phyloP scores from a whole-genome alignment of 768 basidiomycete species.

The Suillus subaureus region DNA sequence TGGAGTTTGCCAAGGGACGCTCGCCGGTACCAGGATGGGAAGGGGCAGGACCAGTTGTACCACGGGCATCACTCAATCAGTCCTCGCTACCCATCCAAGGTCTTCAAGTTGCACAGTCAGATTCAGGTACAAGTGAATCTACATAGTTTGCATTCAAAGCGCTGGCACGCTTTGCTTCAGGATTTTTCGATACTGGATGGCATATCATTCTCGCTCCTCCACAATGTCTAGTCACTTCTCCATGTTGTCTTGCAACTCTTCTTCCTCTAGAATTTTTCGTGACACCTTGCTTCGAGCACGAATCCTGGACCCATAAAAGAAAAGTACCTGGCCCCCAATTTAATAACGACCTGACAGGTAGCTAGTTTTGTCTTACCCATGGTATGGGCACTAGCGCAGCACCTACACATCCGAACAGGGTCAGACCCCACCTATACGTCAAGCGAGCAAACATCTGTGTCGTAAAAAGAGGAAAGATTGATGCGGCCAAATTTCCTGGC shows the following conservation, averaged over 20 bases:
- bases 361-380: slow-evolving; percentile 38
- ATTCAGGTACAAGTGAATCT: neutral
- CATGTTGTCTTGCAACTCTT: neutral
- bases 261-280: slow-evolving; percentile 11
- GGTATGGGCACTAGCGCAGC: slow-evolving; percentile 55
- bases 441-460: slow-evolving; percentile 54
- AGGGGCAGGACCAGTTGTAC: slow-evolving; percentile 9
- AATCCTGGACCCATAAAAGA: slow-evolving; percentile 25
- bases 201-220: neutral
- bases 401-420: slow-evolving; percentile 51
- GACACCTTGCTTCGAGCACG: slow-evolving; percentile 23
- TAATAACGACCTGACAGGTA: neutral
- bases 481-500: slow-evolving; percentile 46
- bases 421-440: slow-evolving; percentile 56
- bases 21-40: slow-evolving; percentile 27
- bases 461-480: slow-evolving; percentile 61
- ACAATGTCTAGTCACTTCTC: neutral
- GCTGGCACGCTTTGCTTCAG: neutral
- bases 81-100: neutral
- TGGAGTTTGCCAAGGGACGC: slow-evolving; percentile 47
- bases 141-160: neutral
- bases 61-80: neutral
- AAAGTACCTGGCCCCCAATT: slow-evolving; percentile 15
- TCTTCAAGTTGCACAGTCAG: neutral
- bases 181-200: neutral